Conservation (phyloP, 202 grass and related monocot genomes). For the Zoysia matrella region DNA sequence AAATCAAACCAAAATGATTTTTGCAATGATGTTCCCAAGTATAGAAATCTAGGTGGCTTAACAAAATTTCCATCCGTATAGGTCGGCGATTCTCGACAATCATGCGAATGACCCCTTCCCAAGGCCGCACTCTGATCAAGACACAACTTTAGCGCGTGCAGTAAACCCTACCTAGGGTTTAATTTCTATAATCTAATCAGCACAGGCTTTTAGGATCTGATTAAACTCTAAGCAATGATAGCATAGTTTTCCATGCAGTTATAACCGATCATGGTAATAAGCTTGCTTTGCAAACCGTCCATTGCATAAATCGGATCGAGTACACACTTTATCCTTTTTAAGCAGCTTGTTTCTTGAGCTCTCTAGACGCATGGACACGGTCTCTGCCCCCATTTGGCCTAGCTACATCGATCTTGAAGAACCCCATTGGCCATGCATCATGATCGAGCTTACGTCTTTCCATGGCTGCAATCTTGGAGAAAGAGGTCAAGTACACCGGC, state of each 20-base stretch:
- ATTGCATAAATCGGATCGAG: conserved; percentile 20
- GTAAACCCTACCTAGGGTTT: conserved; percentile 47
- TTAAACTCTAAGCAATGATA: conserved; percentile 35
- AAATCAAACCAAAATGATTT: conserved; percentile 27
- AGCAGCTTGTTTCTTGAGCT: conserved; percentile 28
- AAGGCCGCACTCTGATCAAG: conserved; percentile 4
- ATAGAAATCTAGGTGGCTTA: conserved; percentile 36
- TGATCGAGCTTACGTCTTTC: background rate
- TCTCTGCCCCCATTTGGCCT: conserved; percentile 22
- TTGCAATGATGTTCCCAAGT: conserved; percentile 45
- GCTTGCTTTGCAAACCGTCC: conserved; percentile 8
- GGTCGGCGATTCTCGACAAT: conserved; percentile 55
- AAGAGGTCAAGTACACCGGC: conserved; percentile 14
- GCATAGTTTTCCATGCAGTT: conserved; percentile 4
- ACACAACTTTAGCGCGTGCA: conserved; percentile 34
- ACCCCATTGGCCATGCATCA: background rate
- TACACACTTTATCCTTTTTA: conserved; percentile 37
- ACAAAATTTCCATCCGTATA: conserved; percentile 39
- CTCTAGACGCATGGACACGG: conserved; percentile 27
- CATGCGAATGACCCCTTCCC: conserved; percentile 33
- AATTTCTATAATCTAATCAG: conserved; percentile 3
- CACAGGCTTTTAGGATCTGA: conserved; percentile 42
- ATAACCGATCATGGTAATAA: conserved; percentile 43
- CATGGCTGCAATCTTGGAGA: conserved; percentile 37
- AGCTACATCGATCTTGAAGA: conserved; percentile 2